Evolutionary conservation across 495 filamentous ascomycete genomes (phyloP).

Genomic region (Aspergillus diversus): DNA sequence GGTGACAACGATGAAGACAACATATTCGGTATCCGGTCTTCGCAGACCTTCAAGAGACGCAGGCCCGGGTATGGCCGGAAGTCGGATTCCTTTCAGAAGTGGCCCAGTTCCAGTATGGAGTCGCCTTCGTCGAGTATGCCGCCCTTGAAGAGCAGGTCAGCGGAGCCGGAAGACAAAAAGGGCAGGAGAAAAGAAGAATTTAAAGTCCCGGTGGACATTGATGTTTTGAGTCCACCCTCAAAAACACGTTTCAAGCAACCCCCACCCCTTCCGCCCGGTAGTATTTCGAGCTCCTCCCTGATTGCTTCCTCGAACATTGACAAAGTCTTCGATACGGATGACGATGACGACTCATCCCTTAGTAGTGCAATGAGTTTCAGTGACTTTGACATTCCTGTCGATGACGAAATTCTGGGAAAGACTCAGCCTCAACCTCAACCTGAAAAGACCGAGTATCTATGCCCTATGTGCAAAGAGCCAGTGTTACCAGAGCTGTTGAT

Average conservation of each 20-base stretch:
- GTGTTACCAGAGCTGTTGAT: constrained; percentile 58
- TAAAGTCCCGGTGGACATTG: constrained; percentile 34
- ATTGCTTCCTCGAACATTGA: constrained; percentile 22
- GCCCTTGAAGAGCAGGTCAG: constrained; percentile 5
- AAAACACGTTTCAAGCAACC: constrained; percentile 34
- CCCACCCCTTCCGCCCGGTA: constrained; percentile 23
- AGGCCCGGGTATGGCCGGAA: constrained; percentile 11
- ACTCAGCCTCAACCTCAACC: background rate
- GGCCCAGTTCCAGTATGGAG: constrained; percentile 24
- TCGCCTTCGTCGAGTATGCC: constrained; percentile 13
- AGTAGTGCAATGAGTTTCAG: constrained; percentile 25
- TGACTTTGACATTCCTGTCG: constrained; percentile 4
- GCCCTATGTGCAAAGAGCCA: constrained; percentile 69
- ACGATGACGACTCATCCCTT: constrained; percentile 30
- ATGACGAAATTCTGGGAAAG: constrained; percentile 17
- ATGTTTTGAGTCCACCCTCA: constrained; percentile 23
- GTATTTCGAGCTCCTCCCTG: constrained; percentile 30
- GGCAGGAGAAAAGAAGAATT: constrained; percentile 24
- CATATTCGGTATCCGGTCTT: constrained; percentile 22
- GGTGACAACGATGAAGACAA: constrained; percentile 25
- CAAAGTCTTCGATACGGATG: constrained; percentile 25
- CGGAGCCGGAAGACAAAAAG: constrained; percentile 16
- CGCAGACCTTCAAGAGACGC: constrained; percentile 29
- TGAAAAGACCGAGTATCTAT: constrained; percentile 36
- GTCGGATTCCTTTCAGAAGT: constrained; percentile 10